Evolutionary conservation across 1,139 yeast species (phyloP).

Genomic region (Komagataea norvegica): DNA sequence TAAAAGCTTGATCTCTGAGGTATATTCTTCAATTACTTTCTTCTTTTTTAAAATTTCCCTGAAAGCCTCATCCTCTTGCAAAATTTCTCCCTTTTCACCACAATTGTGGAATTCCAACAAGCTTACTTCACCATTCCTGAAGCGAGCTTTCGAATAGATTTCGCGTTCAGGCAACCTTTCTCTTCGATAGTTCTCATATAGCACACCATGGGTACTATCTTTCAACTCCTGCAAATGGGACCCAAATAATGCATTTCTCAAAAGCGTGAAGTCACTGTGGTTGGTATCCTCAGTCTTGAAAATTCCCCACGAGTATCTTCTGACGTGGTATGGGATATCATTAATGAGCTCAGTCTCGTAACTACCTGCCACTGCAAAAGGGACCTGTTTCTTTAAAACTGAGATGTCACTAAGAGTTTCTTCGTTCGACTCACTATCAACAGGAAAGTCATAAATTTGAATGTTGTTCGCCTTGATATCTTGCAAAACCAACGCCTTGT

Average conservation of each 20-base stretch:
- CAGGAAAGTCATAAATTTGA: slow-evolving; percentile 45
- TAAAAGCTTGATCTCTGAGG: slow-evolving; percentile 17
- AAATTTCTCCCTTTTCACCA: slow-evolving; percentile 3
- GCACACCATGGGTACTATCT: slow-evolving; percentile 60
- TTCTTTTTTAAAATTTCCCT: slow-evolving; percentile 21
- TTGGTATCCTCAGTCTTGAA: slow-evolving; percentile 48
- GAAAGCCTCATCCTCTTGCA: slow-evolving; percentile 13
- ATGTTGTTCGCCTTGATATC: slow-evolving; percentile 43
- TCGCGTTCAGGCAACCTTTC: slow-evolving; percentile 41
- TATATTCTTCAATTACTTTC: slow-evolving; percentile 16
- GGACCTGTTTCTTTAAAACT: slow-evolving; percentile 36
- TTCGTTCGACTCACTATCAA: slow-evolving; percentile 27
- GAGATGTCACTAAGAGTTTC: slow-evolving; percentile 21
- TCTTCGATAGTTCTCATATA: slow-evolving; percentile 73
- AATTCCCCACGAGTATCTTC: slow-evolving; percentile 44
- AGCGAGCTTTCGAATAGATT: slow-evolving; percentile 2
- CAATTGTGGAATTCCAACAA: slow-evolving; percentile 5
- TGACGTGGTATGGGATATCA: slow-evolving; percentile 31
- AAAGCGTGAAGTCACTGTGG: slow-evolving; percentile 57
- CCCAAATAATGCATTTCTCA: slow-evolving; percentile 64
- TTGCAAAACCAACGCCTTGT: slow-evolving; percentile 40
- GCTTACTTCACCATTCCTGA: slow-evolving; percentile 5
- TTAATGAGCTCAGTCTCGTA: slow-evolving; percentile 30
- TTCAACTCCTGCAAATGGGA: slow-evolving; percentile 77
- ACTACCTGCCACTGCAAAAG: slow-evolving; percentile 46